phyloP scores from a whole-genome alignment of 495 filamentous ascomycete species.

The Stereocaulon alpinum region DNA sequence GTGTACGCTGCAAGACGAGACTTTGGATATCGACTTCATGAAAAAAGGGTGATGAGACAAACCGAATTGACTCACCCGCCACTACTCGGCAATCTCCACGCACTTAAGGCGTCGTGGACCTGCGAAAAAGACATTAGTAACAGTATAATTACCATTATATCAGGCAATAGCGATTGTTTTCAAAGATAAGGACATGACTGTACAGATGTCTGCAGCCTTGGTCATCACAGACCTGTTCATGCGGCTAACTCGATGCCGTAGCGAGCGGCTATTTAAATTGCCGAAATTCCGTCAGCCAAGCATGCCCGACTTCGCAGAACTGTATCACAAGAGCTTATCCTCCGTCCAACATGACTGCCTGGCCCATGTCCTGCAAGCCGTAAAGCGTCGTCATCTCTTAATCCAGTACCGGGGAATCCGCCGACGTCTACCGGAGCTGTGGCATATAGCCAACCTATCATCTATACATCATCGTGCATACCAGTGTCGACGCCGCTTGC shows the following conservation, averaged over 20 bases:
- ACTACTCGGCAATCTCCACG: no score
- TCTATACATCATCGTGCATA: slow-evolving; percentile 2
- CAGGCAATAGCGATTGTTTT: not conserved
- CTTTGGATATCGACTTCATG: not conserved
- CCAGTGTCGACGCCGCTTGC: not conserved
- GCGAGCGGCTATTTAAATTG: not conserved
- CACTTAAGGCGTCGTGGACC: no score
- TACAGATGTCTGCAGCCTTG: slow-evolving; percentile 1
- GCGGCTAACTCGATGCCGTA: not conserved
- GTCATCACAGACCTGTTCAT: not conserved
- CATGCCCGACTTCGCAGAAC: not conserved
- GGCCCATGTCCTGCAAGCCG: not conserved
- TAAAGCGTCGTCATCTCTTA: not conserved
- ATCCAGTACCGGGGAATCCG: not conserved
- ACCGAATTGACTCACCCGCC: no score
- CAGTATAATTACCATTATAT: no score
- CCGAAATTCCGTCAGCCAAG: slow-evolving; percentile 3
- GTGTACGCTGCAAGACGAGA: not conserved
- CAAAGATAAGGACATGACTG: not conserved
- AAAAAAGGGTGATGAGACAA: not conserved
- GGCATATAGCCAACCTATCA: not conserved
- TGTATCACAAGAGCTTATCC: not conserved
- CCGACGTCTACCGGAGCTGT: not conserved
- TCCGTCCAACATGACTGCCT: not conserved
- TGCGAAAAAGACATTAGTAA: no score